A percentile compares a stretch with the other conserved stretches of the same genome.
Evolutionary conservation across 2,329 filamentous ascomycete species (phyloP).

Genomic region (Verticillium alfalfae): DNA sequence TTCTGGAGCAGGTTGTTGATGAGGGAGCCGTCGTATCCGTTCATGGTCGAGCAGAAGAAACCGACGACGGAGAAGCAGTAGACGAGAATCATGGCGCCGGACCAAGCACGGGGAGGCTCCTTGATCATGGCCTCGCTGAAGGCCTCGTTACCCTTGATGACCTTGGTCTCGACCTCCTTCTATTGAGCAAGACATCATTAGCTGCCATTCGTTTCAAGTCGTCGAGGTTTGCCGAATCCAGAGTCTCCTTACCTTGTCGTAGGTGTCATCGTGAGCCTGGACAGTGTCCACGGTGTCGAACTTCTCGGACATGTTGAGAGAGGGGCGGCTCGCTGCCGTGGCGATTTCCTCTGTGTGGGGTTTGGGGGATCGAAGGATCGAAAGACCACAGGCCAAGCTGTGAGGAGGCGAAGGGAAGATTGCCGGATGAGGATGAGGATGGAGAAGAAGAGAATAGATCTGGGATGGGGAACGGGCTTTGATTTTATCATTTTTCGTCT

Average conservation of each 20-base stretch:
- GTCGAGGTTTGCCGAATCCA: too few relatives aligned
- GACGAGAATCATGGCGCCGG: constrained; percentile 29
- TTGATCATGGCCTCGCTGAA: constrained; percentile 50
- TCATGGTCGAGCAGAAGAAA: constrained; percentile 46
- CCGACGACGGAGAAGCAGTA: constrained; percentile 39
- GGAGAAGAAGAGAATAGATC: constrained; percentile 5
- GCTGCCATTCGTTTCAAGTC: not conserved
- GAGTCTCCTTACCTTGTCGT: constrained; percentile 6
- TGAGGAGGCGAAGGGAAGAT: not conserved
- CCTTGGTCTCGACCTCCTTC: constrained; percentile 26
- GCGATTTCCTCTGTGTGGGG: constrained; percentile 1
- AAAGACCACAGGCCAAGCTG: not conserved
- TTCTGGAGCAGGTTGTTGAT: constrained; percentile 43
- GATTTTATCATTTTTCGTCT: constrained; percentile 13
- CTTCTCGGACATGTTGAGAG: constrained; percentile 6
- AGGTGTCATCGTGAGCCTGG: constrained; percentile 7
- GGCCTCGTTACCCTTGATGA: constrained; percentile 45
- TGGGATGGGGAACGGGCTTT: constrained; percentile 7
- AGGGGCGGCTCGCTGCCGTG: constrained; percentile 6
- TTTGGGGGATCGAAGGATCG: constrained; percentile 1
- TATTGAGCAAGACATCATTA: not conserved
- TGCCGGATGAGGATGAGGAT: constrained; percentile 7
- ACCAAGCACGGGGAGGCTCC: constrained; percentile 40
- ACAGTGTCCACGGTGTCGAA: constrained; percentile 8
- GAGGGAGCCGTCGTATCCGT: constrained; percentile 45